Conservation (phyloP, 192 early-diverging fungal species). For the Mortierella alpina region DNA sequence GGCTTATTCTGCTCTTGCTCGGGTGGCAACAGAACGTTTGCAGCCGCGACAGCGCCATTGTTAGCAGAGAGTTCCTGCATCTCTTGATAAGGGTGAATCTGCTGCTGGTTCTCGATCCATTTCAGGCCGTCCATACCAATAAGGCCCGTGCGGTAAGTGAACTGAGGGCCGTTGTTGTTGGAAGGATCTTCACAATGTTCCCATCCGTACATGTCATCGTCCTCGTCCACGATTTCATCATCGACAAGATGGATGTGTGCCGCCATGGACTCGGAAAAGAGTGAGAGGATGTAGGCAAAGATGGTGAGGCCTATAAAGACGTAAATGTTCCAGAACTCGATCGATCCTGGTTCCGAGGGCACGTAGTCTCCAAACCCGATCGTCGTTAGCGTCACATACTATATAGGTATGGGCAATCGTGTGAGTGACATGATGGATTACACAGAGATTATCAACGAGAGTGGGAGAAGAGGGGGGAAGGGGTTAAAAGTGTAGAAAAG, state of each 20-base stretch:
- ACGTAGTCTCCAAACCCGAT: slow-evolving; percentile 51
- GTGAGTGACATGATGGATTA: neutral
- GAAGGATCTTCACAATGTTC: slow-evolving; percentile 20
- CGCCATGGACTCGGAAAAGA: slow-evolving; percentile 37
- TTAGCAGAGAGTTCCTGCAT: neutral
- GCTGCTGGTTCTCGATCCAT: slow-evolving; percentile 16
- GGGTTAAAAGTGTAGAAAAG: neutral
- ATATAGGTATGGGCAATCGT: neutral
- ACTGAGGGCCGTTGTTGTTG: neutral
- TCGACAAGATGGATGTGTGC: slow-evolving; percentile 44
- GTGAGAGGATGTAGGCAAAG: slow-evolving; percentile 47
- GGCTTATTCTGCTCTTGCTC: neutral
- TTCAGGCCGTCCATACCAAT: slow-evolving; percentile 29
- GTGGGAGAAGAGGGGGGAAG: neutral
- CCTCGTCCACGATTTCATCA: slow-evolving; percentile 21
- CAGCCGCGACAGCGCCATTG: neutral
- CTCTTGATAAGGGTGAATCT: neutral
- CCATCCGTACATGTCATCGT: slow-evolving; percentile 28
- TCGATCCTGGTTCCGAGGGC: slow-evolving; percentile 39
- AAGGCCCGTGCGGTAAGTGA: neutral
- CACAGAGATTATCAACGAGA: neutral
- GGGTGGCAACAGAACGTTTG: neutral
- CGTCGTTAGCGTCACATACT: slow-evolving; percentile 47
- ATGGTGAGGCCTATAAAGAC: slow-evolving; percentile 45
- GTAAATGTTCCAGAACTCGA: slow-evolving; percentile 54